Evolutionary conservation across 371 early-diverging fungal genomes (phyloP).

Genomic region (Syncephalastrum contaminatum): DNA sequence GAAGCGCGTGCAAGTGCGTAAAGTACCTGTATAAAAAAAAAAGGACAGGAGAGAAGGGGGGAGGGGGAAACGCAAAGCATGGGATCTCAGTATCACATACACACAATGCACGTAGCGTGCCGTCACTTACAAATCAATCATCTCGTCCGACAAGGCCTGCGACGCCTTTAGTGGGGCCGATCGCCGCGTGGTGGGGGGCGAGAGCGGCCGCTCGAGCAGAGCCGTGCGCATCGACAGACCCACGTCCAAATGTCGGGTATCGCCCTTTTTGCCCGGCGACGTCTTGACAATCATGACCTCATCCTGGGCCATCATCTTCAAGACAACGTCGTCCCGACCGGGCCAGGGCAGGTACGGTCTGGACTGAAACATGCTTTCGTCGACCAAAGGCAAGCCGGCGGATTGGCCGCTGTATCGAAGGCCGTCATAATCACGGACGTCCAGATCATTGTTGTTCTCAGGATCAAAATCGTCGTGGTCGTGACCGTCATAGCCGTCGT

Average conservation of each 20-base stretch:
- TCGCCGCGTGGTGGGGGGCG: constrained; percentile 8
- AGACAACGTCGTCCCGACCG: constrained; percentile 36
- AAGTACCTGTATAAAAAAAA: constrained; percentile 39
- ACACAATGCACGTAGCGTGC: no score
- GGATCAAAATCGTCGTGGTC: constrained; percentile 20
- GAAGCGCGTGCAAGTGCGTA: constrained; percentile 52
- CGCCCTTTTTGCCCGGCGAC: constrained; percentile 14
- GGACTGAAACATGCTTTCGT: constrained; percentile 36
- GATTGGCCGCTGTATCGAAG: constrained; percentile 48
- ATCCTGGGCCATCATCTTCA: constrained; percentile 38
- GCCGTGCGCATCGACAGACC: constrained; percentile 38
- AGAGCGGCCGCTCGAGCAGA: constrained; percentile 23
- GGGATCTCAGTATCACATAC: no score
- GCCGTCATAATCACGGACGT: constrained; percentile 42
- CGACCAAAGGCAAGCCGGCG: constrained; percentile 36
- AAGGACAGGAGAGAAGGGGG: neutral
- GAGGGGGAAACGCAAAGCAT: no score
- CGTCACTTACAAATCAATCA: constrained; percentile 24
- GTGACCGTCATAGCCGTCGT: no score
- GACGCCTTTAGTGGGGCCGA: neutral
- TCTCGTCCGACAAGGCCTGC: constrained; percentile 19
- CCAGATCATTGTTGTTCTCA: constrained; percentile 18
- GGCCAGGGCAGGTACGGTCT: constrained; percentile 36
- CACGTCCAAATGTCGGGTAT: constrained; percentile 27
- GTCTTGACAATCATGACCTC: constrained; percentile 43